phyloP scores from a whole-genome alignment of 352 stramenopile genomes.

The Pythium aristosporum region DNA sequence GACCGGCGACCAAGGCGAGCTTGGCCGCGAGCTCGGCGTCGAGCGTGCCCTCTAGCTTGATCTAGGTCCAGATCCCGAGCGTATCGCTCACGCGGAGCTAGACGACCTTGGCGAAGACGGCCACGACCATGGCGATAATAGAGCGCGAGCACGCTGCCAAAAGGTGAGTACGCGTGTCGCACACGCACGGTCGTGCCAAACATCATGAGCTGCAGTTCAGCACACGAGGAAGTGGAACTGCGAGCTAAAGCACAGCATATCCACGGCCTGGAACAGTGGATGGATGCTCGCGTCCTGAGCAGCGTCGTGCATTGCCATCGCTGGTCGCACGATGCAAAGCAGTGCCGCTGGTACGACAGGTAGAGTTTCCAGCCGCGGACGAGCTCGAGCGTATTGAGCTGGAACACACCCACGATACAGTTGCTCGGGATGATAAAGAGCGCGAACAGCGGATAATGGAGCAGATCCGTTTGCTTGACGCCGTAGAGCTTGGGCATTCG shows the following conservation, averaged over 20 bases:
- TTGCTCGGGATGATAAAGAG: constrained; percentile 95
- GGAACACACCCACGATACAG: constrained; percentile 91
- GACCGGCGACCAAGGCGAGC: constrained; percentile 91
- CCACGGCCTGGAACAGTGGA: constrained; percentile 90
- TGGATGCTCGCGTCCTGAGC: constrained; percentile 93
- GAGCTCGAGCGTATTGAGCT: constrained; percentile 96
- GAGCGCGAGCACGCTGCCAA: constrained; percentile 90
- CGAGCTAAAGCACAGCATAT: constrained; percentile 96
- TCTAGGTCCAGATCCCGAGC: constrained; percentile 91
- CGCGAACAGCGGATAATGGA: constrained; percentile 95
- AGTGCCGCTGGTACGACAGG: constrained; percentile 94
- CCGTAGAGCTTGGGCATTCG: constrained; percentile 92
- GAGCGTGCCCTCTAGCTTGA: constrained; percentile 91
- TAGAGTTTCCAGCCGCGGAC: constrained; percentile 97
- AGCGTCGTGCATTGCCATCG: constrained; percentile 89
- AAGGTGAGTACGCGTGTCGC: constrained; percentile 91
- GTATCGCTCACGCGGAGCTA: constrained; percentile 75
- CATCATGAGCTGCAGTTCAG: constrained; percentile 90
- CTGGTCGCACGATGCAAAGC: constrained; percentile 93
- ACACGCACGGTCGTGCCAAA: constrained; percentile 94
- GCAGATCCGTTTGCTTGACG: constrained; percentile 92
- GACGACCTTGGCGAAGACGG: constrained; percentile 57
- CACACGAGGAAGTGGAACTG: constrained; percentile 91
- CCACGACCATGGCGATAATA: constrained; percentile 89
- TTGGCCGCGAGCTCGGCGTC: constrained; percentile 96